Base-by-base conservation (phyloP, 1,139 yeast genomes). In the Yamadazyma diddensiae region DNA sequence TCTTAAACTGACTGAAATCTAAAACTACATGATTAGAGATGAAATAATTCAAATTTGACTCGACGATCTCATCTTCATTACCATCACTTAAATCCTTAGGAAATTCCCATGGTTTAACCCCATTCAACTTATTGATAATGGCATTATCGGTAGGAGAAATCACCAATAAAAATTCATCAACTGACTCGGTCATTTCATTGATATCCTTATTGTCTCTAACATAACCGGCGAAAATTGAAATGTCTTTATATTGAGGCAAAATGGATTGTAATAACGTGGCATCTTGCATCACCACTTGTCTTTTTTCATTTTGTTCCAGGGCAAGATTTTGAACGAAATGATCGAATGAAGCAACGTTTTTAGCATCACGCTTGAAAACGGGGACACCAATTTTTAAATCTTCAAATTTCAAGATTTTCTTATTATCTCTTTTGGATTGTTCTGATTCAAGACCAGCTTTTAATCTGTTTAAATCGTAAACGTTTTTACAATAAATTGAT, bases 31-130 rank as follows among this genome's bases (percentile, higher is more conserved):
- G 88, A 17, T 77, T 70, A 39, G 67, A 58, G 24, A 80, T 65
- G 45, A 78, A 81, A 39, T 61, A 59, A 27, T 66, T 52, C 26
- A 79, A 55, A 50, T 82, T 82, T 4, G 58, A 45, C 10, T 56
- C 51, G 5, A 73, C 65, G 0, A 68, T 60, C 21, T 55, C 64
- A 38, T 63, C 59, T 17, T 67, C 71, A 27, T 56, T 51, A 11
- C 52, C 63, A 10, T 45, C 51, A 13, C 41, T 43, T 12, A 77
- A 56, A 2, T 59, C 39, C 7, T 49, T 53, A 1, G 90, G 88
- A 51, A 78, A 81, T 47, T 79, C 78, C 88, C 88, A 81, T 21
- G 88, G 88, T 48, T 81, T 81, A 39, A 55, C 29, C 37, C 51
- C 54, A 57, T 50, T 21, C 46, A 55, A 42, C 52, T 57, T 54